These are phyloP conservation scores for Trypanosoma platydactyli DNA, from an alignment of 208 protist genomes.

Conservation along the genomic window DNA sequence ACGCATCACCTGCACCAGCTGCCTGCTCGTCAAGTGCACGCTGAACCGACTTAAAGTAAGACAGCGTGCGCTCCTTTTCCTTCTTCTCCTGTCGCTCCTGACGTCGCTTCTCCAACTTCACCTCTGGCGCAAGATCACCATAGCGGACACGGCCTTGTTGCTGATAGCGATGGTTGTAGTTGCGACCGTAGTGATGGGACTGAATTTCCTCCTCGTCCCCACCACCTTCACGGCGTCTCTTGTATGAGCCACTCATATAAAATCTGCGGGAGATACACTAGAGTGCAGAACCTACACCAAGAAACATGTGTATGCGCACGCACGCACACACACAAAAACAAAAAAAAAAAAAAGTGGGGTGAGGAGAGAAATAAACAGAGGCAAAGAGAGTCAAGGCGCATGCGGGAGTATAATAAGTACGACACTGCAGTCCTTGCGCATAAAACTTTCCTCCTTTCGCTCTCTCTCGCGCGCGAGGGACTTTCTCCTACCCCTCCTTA, in stretches of 20 bases:
- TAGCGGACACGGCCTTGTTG: slow-evolving; percentile 53
- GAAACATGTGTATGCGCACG: not conserved
- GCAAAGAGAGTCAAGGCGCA: not conserved
- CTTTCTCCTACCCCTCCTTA: not conserved
- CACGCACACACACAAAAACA: slow-evolving; percentile 21
- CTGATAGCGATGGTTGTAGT: not conserved
- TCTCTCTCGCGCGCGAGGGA: too few species aligned
- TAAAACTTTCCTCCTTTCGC: too few species aligned
- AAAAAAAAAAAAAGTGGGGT: slow-evolving; percentile 14
- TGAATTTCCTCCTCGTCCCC: slow-evolving; percentile 7
- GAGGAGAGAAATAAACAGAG: slow-evolving; percentile 4
- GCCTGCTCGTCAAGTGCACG: slow-evolving; percentile 61
- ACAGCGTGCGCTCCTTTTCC: slow-evolving; percentile 77
- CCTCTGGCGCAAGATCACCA: slow-evolving; percentile 66
- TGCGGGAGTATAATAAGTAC: not conserved
- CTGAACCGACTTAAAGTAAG: slow-evolving; percentile 86
- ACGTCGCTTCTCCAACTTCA: slow-evolving; percentile 62
- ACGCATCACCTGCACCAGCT: slow-evolving; percentile 50
- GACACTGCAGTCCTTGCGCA: too few species aligned
- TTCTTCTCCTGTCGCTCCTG: slow-evolving; percentile 88
- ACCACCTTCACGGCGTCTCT: slow-evolving; percentile 45
- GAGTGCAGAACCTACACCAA: not conserved
- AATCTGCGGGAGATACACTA: too few species aligned
- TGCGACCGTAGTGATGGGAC: not conserved
- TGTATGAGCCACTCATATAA: slow-evolving; percentile 26